These are phyloP conservation scores for Candida sithepensis DNA, from an alignment of 805 yeast species.

Conservation along the genomic window DNA sequence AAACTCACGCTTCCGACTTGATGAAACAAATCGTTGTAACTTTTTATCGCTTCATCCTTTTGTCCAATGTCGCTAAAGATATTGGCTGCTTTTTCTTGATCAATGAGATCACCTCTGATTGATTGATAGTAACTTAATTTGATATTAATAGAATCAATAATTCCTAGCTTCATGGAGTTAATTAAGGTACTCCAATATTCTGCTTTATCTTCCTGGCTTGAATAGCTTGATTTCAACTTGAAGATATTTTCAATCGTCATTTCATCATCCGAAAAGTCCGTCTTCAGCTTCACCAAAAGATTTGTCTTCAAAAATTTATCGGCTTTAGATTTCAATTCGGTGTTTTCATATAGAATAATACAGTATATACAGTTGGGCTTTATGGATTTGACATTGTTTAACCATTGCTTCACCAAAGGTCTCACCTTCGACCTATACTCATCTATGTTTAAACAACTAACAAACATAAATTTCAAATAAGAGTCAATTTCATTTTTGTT, in stretches of 20 bases:
- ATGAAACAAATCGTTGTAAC: slow-evolving; percentile 44
- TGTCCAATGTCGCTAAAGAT: slow-evolving; percentile 47
- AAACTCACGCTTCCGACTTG: slow-evolving; percentile 11
- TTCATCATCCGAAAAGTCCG: slow-evolving; percentile 28
- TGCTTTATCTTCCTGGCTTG: slow-evolving; percentile 34
- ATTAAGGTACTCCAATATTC: slow-evolving; percentile 51
- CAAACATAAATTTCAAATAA: slow-evolving; percentile 64
- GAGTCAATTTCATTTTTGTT: slow-evolving; percentile 10
- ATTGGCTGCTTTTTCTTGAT: slow-evolving; percentile 32
- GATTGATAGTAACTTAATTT: slow-evolving; percentile 40
- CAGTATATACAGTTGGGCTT: slow-evolving; percentile 54
- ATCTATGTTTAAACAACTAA: slow-evolving; percentile 65
- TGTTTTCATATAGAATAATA: slow-evolving; percentile 46
- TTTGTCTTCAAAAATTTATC: slow-evolving; percentile 29
- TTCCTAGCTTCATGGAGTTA: slow-evolving; percentile 42
- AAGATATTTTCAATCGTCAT: slow-evolving; percentile 34
- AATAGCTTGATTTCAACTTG: slow-evolving; percentile 36
- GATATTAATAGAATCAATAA: slow-evolving; percentile 51
- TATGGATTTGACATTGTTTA: slow-evolving; percentile 39
- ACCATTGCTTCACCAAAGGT: slow-evolving; percentile 82
- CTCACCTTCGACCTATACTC: slow-evolving; percentile 76
- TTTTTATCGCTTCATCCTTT: slow-evolving; percentile 54
- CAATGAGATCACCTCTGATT: slow-evolving; percentile 8
- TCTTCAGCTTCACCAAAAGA: slow-evolving; percentile 28
- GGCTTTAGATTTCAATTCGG: slow-evolving; percentile 19